phyloP scores from a whole-genome alignment of 306 rosid species.

The Gynostemma pentaphyllum region DNA sequence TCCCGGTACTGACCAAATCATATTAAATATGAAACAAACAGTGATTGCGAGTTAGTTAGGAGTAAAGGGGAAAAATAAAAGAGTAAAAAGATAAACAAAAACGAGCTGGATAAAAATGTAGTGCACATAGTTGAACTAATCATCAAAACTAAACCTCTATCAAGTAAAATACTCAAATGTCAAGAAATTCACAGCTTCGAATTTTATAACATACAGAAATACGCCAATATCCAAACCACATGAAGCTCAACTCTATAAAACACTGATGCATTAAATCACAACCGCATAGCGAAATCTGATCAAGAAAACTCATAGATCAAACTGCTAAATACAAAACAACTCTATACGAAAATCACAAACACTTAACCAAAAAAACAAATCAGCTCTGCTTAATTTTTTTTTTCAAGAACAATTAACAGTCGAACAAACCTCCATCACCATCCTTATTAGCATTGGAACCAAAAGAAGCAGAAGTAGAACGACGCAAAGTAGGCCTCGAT shows the following conservation, averaged over 20 bases:
- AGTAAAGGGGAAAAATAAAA: not conserved
- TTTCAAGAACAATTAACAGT: too few relatives aligned
- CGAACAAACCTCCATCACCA: conserved; percentile 33
- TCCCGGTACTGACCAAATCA: conserved; percentile 51
- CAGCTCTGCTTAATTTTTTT: too few relatives aligned
- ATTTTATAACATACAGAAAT: not conserved
- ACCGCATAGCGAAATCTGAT: not conserved
- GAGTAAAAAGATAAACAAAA: not conserved
- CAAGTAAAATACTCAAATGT: not conserved
- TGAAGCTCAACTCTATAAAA: not conserved
- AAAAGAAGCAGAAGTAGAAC: conserved; percentile 25
- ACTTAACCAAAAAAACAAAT: not conserved
- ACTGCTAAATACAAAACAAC: not conserved
- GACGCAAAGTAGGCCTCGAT: conserved; percentile 23
- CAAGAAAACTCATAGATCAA: not conserved
- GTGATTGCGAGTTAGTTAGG: conserved; percentile 5
- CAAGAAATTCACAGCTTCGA: not conserved
- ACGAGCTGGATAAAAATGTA: too few relatives aligned
- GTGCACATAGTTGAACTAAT: too few relatives aligned
- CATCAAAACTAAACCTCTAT: too few relatives aligned
- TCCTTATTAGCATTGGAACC: conserved; percentile 15
- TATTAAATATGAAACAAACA: conserved; percentile 2
- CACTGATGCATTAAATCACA: not conserved
- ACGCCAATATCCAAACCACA: not conserved
- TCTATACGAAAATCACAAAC: not conserved